Conservation (phyloP, 176 grass and related monocot genomes). For the Tillandsia leiboldiana region DNA sequence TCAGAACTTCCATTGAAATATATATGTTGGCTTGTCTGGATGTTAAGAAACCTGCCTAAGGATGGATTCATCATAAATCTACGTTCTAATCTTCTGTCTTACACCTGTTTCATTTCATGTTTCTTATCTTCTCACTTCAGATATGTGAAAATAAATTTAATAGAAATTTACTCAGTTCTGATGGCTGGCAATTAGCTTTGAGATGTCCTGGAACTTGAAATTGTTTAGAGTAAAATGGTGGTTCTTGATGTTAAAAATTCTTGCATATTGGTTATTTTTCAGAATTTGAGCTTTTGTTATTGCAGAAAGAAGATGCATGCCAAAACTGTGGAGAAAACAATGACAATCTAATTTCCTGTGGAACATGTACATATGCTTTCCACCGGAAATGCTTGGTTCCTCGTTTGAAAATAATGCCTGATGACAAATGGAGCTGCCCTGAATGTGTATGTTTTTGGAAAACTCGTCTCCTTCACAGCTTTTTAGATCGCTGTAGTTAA, state of each 20-base stretch:
- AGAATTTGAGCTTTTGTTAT: constrained; percentile 12
- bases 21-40: no score
- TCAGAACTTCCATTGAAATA: no score
- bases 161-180: no score
- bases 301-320: constrained; percentile 94
- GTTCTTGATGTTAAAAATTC: background rate
- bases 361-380: constrained; percentile 86
- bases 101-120: no score
- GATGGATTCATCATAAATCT: no score
- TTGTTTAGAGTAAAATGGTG: background rate
- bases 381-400: constrained; percentile 81
- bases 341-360: constrained; percentile 70
- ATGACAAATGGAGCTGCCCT: constrained; percentile 81
- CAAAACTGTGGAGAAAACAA: constrained; percentile 47
- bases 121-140: no score
- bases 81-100: no score
- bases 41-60: no score
- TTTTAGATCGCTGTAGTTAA: constrained; percentile 17
- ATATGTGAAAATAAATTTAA: no score
- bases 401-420: constrained; percentile 44
- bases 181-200: background rate
- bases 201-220: background rate
- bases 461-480: constrained; percentile 6
- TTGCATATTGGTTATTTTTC: background rate
- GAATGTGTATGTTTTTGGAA: constrained; percentile 65